phyloP scores from a whole-genome alignment of 2,329 filamentous ascomycete species.

The Penicillium nordicum region DNA sequence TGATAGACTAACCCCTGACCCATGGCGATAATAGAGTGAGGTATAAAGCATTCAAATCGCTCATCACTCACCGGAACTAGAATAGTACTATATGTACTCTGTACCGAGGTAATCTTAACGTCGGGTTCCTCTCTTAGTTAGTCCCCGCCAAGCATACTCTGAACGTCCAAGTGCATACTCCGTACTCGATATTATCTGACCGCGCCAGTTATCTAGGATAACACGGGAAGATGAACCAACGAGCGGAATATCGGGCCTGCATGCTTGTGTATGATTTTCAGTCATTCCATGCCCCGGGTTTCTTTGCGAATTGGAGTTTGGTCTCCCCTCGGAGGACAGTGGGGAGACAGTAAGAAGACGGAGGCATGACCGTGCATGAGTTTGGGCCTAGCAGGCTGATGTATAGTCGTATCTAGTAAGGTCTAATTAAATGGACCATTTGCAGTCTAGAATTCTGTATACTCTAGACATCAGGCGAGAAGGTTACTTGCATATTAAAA shows the following conservation, averaged over 20 bases:
- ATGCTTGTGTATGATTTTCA: not conserved
- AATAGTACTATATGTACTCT: not conserved
- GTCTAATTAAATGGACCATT: constrained; percentile 3
- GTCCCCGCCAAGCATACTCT: constrained; percentile 2
- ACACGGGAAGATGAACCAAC: not conserved
- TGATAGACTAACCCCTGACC: not conserved
- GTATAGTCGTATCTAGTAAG: not conserved
- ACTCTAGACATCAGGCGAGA: not conserved
- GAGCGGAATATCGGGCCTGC: not conserved
- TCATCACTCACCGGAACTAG: not conserved
- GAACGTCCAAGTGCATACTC: constrained; percentile 2
- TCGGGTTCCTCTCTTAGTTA: not conserved
- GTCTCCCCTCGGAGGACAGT: not conserved
- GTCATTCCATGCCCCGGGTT: not conserved
- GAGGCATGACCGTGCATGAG: constrained; percentile 8
- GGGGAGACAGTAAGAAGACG: not conserved
- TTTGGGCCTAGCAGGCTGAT: not conserved
- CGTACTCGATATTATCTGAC: constrained; percentile 1
- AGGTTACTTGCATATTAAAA: not conserved
- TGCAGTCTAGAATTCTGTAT: not conserved
- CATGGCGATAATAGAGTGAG: not conserved
- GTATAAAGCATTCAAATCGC: not conserved
- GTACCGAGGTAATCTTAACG: not conserved
- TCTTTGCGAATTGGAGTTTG: not conserved
- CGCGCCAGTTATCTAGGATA: not conserved